Percentiles rank a stretch among this genome's conserved stretches.
Evolutionary conservation across 192 early-diverging fungal genomes (phyloP).

Genomic region (Gonapodya prolifera): DNA sequence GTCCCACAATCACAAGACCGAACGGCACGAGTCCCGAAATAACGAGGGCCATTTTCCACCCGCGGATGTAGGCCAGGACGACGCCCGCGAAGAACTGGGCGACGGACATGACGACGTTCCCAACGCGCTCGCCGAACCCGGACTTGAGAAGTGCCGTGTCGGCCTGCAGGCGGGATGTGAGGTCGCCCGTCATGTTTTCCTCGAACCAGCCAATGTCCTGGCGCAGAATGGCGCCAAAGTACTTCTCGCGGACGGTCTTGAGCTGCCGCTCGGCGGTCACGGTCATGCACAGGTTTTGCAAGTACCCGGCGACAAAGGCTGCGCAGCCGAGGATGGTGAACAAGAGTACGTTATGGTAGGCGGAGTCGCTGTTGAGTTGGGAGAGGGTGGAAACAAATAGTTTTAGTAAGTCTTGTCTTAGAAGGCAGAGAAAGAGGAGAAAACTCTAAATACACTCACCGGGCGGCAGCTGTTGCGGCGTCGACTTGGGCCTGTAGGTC

Average conservation of each 20-base stretch:
- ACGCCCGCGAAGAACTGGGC: neutral
- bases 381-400: too few relatives aligned
- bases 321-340: conserved; percentile 1
- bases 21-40: neutral
- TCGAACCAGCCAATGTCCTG: conserved; percentile 36
- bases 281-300: neutral
- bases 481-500: too few relatives aligned
- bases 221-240: conserved; percentile 20
- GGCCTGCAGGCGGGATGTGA: conserved; percentile 27
- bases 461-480: too few relatives aligned
- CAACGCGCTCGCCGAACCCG: conserved; percentile 31
- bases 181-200: conserved; percentile 23
- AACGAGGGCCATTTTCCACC: neutral
- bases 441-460: too few relatives aligned
- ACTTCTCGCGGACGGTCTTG: conserved; percentile 18
- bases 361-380: too few relatives aligned
- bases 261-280: neutral
- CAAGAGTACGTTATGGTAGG: too few relatives aligned
- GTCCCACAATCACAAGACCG: neutral
- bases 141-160: conserved; percentile 15
- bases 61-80: neutral
- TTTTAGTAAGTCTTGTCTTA: too few relatives aligned
- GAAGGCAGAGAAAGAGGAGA: too few relatives aligned
- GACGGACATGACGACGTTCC: neutral
- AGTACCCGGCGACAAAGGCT: neutral